A percentile compares a stretch with the other conserved stretches of the same genome.
These are phyloP conservation scores for Hypoxylon sp. DNA, from an alignment of 2,329 filamentous ascomycete genomes.

Conservation along the genomic window DNA sequence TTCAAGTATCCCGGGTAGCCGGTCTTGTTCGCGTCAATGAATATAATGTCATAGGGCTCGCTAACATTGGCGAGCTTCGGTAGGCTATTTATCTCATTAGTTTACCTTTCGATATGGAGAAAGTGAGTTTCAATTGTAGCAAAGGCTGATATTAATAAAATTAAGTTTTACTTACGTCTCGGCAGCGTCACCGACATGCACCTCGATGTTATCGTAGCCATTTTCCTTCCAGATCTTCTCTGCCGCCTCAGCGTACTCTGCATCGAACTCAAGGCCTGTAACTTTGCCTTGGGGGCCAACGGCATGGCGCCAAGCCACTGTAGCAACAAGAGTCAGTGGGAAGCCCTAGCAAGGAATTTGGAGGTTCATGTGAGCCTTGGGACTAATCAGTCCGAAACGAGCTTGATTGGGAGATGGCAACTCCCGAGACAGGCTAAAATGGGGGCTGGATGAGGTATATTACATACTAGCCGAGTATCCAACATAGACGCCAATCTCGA, in stretches of 20 bases:
- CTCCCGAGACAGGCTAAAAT: conserved; percentile 31
- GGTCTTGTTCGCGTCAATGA: conserved; percentile 68
- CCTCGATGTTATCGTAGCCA: conserved; percentile 62
- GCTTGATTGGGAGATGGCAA: neutral
- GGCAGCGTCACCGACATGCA: conserved; percentile 63
- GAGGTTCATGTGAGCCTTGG: neutral
- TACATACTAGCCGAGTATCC: conserved; percentile 61
- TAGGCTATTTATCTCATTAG: conserved; percentile 42
- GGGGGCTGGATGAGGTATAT: conserved; percentile 1
- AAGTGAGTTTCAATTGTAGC: neutral
- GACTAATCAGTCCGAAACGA: neutral
- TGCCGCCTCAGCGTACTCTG: conserved; percentile 61
- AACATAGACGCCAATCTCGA: conserved; percentile 65
- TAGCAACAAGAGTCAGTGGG: conserved; percentile 4
- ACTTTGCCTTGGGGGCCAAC: conserved; percentile 61
- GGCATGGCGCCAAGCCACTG: conserved; percentile 63
- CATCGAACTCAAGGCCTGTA: conserved; percentile 62
- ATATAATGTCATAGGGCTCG: conserved; percentile 67
- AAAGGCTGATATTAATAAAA: neutral
- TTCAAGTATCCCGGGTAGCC: conserved; percentile 66
- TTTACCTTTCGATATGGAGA: neutral
- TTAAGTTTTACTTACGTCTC: conserved; percentile 58
- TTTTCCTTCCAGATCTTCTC: conserved; percentile 58
- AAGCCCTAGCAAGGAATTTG: neutral
- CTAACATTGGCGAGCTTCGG: conserved; percentile 50